Evolutionary conservation across 2,329 filamentous ascomycete species (phyloP).

Genomic region (Trichoderma pleuroti): DNA sequence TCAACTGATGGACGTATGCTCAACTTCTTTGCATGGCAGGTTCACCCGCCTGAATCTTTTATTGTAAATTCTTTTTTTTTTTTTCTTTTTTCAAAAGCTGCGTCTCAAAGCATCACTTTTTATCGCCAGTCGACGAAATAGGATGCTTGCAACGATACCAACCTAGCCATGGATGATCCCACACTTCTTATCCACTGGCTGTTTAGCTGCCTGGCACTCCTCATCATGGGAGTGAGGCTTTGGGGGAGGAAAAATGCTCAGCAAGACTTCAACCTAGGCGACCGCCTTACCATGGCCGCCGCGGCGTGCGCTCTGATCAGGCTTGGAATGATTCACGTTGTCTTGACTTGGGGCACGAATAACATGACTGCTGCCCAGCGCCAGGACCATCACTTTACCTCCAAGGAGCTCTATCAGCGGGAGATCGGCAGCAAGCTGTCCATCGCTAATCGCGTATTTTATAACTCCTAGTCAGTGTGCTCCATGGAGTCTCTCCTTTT

Average conservation of each 20-base stretch:
- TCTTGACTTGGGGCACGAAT: conserved; percentile 36
- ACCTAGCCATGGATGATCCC: conserved; percentile 20
- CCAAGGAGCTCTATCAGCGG: conserved; percentile 32
- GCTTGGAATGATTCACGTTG: conserved; percentile 32
- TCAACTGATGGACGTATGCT: not conserved
- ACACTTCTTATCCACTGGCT: conserved; percentile 26
- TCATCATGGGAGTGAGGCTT: conserved; percentile 25
- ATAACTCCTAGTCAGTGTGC: conserved; percentile 35
- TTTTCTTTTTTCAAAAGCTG: too few species aligned
- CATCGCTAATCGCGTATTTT: conserved; percentile 32
- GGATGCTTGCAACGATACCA: not conserved
- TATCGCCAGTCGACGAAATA: not conserved
- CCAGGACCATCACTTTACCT: conserved; percentile 27
- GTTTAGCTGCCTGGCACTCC: conserved; percentile 26
- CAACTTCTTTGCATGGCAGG: not conserved
- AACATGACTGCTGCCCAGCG: conserved; percentile 30
- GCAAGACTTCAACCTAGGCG: conserved; percentile 24
- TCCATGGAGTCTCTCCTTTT: not conserved
- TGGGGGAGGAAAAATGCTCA: conserved; percentile 22
- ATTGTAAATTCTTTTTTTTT: not conserved
- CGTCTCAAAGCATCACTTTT: not conserved
- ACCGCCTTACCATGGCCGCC: conserved; percentile 37
- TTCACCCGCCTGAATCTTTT: not conserved
- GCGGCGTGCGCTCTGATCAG: conserved; percentile 32
- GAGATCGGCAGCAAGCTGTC: conserved; percentile 35